Base-by-base conservation (phyloP, 768 basidiomycete species). In the Leccinum longicurvipes region DNA sequence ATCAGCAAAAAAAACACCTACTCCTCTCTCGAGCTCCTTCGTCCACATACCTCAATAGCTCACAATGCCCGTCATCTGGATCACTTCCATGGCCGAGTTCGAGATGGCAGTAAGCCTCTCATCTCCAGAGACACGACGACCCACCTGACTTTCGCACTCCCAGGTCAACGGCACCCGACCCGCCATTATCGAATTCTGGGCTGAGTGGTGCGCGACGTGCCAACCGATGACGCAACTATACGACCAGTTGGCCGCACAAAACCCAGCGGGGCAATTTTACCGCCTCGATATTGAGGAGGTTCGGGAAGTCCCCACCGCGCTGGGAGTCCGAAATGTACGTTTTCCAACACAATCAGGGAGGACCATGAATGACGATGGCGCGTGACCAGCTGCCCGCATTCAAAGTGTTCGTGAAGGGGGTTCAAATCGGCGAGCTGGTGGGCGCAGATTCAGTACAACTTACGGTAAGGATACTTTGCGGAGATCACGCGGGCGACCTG, bases 131-230 rank as follows among this genome's bases (percentile, higher is more conserved):
- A 52, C 23, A 39, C 17, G 41, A 55, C 29, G 51, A n/a, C 28
- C 19, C 15, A 41, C 49, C n/a, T 64, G n/a, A 69, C 32, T 4
- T 45, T n/a, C 17, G 3, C 28, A n/a, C 24, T 32, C 24, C 36
- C 44, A 69, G 68, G 57, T 63, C 42, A 68, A 52, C 32, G 29
- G 57, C 27, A 49, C 59, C 24, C 51, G 55, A 54, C 69, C 69
- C 8, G 69, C 49, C 51, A 61, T 69, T 54, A 62, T 69, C 21
- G 69, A 69, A 49, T 69, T 70, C 63, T 71, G 68, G 68, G 68
- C 68, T 51, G 67, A 70, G 12, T 69, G 68, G 68, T 69, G 68
- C 24, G 17, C 19, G 31, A 62, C 65, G n/a, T 71, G 68, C 50
- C 58, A 54, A 41, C 23, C 55, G 8, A 62, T 51, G 61, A 52